A percentile compares a stretch with the other conserved stretches of the same genome.
Conservation (phyloP, 139 green algal species). For the Chlamydomonas asymmetrica region DNA sequence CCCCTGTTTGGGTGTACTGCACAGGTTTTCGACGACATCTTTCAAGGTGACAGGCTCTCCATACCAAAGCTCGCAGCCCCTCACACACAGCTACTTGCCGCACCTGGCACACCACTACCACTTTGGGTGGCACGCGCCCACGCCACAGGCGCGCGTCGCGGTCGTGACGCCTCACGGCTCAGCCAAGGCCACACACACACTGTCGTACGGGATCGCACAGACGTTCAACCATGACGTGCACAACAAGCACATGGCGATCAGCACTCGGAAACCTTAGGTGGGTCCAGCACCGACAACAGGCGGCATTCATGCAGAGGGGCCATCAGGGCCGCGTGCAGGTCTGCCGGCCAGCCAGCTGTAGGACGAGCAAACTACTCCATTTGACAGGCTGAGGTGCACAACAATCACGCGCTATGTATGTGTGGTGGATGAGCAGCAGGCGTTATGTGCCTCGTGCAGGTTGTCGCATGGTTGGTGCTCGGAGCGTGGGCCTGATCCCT, state of each 20-base stretch:
- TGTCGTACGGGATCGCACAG: conserved; percentile 25
- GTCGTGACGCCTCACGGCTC: neutral
- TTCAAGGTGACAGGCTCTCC: neutral
- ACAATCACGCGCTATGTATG: too few relatives aligned
- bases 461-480: too few relatives aligned
- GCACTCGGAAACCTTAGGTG: conserved; percentile 6
- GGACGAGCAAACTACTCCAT: too few relatives aligned
- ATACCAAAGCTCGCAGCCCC: conserved; percentile 5
- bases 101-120: conserved; percentile 39
- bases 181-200: neutral
- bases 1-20: neutral
- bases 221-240: conserved; percentile 28
- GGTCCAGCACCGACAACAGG: too few relatives aligned
- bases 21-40: conserved; percentile 8
- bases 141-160: conserved; percentile 22
- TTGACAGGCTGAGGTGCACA: too few relatives aligned
- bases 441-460: too few relatives aligned
- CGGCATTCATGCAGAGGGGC: too few relatives aligned
- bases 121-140: conserved; percentile 36
- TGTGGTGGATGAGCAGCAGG: too few relatives aligned
- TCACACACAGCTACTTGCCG: conserved; percentile 8
- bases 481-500: too few relatives aligned
- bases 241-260: conserved; percentile 22
- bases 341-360: too few relatives aligned
- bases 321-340: too few relatives aligned